Percentiles rank a stretch among this genome's conserved stretches.
phyloP scores from a whole-genome alignment of 2,329 filamentous ascomycete species.

The Truncatella angustata region DNA sequence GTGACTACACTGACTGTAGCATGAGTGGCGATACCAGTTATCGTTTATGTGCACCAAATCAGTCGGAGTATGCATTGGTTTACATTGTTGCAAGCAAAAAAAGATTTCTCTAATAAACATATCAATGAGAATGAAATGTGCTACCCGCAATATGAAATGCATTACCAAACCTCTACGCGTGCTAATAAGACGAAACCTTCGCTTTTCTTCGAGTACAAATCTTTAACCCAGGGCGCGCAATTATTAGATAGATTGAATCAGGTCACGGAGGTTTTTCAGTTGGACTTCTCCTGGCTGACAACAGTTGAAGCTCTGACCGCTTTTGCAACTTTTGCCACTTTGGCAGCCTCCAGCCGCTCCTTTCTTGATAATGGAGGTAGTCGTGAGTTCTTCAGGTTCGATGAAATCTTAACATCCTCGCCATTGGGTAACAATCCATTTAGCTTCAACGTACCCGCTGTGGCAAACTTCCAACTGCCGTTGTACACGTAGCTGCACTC shows the following conservation, averaged over 20 bases:
- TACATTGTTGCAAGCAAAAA: background rate
- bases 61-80: background rate
- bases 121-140: too few relatives aligned
- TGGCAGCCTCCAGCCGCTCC: background rate
- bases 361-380: background rate
- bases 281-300: background rate
- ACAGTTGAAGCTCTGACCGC: background rate
- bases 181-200: too few relatives aligned
- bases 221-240: too few relatives aligned
- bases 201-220: too few relatives aligned
- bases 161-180: too few relatives aligned
- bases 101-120: background rate
- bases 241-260: too few relatives aligned
- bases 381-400: constrained; percentile 15
- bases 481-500: too few relatives aligned
- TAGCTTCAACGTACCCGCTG: too few relatives aligned
- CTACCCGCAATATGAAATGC: too few relatives aligned
- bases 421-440: too few relatives aligned
- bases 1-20: constrained; percentile 30
- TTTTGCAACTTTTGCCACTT: background rate
- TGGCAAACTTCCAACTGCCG: too few relatives aligned
- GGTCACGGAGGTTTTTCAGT: background rate
- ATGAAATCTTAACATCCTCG: constrained; percentile 10
- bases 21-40: constrained; percentile 7
- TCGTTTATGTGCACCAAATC: background rate